A percentile compares a stretch with the other conserved stretches of the same genome.
Evolutionary conservation across 768 basidiomycete species (phyloP).

Genomic region (Phanerodontia chrysosporium): DNA sequence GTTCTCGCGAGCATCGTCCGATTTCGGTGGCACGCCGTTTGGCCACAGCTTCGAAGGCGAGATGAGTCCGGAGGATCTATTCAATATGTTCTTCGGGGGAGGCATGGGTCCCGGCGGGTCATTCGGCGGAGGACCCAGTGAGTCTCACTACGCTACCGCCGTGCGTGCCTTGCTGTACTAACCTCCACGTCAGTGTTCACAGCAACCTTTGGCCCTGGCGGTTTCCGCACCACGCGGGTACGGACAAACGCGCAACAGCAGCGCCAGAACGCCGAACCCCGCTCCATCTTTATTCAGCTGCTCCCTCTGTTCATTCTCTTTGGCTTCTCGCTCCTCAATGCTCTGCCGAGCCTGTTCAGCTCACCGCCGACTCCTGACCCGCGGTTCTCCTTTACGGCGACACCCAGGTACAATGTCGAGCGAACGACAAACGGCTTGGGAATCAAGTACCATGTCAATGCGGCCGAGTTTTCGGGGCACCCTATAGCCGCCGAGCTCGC

Average conservation of each 20-base stretch:
- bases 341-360: conserved; percentile 74
- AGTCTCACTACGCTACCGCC: conserved; percentile 15
- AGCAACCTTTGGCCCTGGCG: conserved; percentile 74
- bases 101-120: conserved; percentile 50
- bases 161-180: conserved; percentile 5
- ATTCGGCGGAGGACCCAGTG: conserved; percentile 34
- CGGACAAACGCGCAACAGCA: conserved; percentile 35
- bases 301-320: conserved; percentile 83
- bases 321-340: conserved; percentile 76
- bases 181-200: conserved; percentile 54
- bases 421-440: conserved; percentile 67
- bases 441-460: conserved; percentile 83
- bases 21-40: conserved; percentile 49
- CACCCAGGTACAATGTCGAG: conserved; percentile 60
- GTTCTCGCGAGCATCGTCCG: conserved; percentile 41
- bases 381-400: conserved; percentile 62
- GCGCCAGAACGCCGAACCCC: conserved; percentile 40
- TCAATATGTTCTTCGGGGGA: conserved; percentile 98
- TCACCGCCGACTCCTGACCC: conserved; percentile 72
- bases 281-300: conserved; percentile 69
- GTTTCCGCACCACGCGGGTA: conserved; percentile 70
- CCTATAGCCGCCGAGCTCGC: conserved; percentile 74
- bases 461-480: conserved; percentile 69
- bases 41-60: conserved; percentile 65
- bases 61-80: conserved; percentile 91